Conservation (phyloP, 192 early-diverging fungal species). For the Rhizoclosmatium sp. region DNA sequence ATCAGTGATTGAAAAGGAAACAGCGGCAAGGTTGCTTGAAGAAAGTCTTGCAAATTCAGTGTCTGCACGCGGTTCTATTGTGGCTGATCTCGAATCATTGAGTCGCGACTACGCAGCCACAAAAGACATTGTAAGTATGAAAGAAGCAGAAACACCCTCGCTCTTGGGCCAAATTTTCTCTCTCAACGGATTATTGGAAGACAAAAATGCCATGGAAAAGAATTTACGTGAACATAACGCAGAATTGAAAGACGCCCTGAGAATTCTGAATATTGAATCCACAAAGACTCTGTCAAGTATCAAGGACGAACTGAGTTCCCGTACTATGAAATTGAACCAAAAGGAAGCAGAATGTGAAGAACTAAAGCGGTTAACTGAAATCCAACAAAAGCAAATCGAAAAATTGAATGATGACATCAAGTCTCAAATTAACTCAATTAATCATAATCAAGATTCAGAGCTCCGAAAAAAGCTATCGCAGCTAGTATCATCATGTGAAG, state of each 20-base stretch:
- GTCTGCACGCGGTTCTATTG: background rate
- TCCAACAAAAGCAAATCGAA: background rate
- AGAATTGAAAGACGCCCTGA: background rate
- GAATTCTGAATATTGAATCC: background rate
- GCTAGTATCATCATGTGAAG: background rate
- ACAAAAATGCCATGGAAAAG: background rate
- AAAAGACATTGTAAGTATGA: background rate
- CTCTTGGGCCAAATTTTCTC: background rate
- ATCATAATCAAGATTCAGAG: background rate
- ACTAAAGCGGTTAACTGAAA: background rate
- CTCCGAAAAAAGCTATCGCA: background rate
- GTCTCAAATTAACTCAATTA: background rate
- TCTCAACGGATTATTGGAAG: background rate
- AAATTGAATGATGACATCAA: background rate
- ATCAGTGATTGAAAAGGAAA: background rate
- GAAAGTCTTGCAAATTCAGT: background rate
- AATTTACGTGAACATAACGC: background rate
- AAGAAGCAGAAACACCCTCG: background rate
- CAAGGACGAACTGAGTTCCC: background rate
- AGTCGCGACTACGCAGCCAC: background rate
- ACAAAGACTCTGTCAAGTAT: background rate
- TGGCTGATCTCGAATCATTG: background rate
- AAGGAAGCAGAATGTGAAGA: constrained; percentile 14
- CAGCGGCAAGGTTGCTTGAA: background rate
- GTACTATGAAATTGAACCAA: background rate